Evolutionary conservation across 352 stramenopile species (phyloP), one percentile per base, ranked within the genome.

Genomic region (Phytophthora cactorum): DNA sequence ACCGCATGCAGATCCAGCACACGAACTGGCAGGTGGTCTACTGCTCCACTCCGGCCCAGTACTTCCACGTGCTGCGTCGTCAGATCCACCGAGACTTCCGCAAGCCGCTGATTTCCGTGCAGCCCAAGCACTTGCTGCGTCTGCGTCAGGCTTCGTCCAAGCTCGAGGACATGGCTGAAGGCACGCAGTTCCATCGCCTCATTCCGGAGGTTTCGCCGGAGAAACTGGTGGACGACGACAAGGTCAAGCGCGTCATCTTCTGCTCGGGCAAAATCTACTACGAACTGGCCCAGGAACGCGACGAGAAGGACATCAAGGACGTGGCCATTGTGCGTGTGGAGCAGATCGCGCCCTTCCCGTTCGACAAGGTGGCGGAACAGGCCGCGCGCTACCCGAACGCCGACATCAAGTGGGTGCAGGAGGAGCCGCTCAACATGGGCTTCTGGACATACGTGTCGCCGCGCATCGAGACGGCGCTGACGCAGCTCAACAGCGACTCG

Each of bases 191-290:
- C 78, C 70, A 96, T 57, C 88, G 96, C 51, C 68, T 98, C 17
- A 83, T 97, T 36, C 75, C 89, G 39, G 96, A 99, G 53, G 76
- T 82, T 6, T 67, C 93, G 65, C 74, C 76, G 9, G 72, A 85
- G 29, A 75, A 84, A 51, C 63, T 91, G 17, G 78, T 84, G 5
- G 58, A 70, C 11, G 74, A 89, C 55, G 75, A 90, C 52, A 46
- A 79, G 43, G 71, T 98, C 36, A 80, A 86, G 64, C 77, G 82
- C 29, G 79, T 99, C 36, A 81, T 99, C 54, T 98, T 99, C 63
- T 99, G 95, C 72, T 92, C 90, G 56, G 97, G 97, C 32, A 98
- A 99, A 80, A 92, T 99, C 66, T 99, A 99, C 79, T 99, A 99
- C 81, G 97, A 99, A 66, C 79, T 99, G 9, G 72, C 92, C 14